A percentile compares a stretch with the other conserved stretches of the same genome.
Conservation (phyloP, 306 rosid genomes). For the Pterocarpus macrocarpus region DNA sequence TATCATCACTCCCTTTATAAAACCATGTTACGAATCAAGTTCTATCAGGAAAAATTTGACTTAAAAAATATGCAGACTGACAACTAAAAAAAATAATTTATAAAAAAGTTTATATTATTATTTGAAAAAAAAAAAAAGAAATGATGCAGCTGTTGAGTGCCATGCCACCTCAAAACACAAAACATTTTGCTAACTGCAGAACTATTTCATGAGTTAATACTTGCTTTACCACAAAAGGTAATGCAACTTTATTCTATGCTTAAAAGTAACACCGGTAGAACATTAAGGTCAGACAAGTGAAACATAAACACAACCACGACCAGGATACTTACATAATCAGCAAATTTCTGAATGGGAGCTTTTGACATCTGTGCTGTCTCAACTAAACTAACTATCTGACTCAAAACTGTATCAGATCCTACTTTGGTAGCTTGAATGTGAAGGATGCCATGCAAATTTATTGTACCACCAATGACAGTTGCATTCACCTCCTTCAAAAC, state of each 20-base stretch:
- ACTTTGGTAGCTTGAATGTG: slow-evolving; percentile 85
- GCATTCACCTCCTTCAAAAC: slow-evolving; percentile 80
- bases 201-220: too few relatives aligned
- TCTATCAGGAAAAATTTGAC: slow-evolving; percentile 8
- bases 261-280: slow-evolving; percentile 3
- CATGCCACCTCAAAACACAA: too few relatives aligned
- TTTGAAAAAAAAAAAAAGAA: background rate
- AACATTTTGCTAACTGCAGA: too few relatives aligned
- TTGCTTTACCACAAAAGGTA: too few relatives aligned
- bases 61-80: background rate
- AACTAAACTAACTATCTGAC: slow-evolving; percentile 95
- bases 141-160: background rate
- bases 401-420: slow-evolving; percentile 92
- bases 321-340: slow-evolving; percentile 89
- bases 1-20: slow-evolving; percentile 36
- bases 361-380: slow-evolving; percentile 99
- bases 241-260: background rate
- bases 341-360: slow-evolving; percentile 99
- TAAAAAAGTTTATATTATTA: background rate
- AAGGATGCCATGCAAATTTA: slow-evolving; percentile 89
- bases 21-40: slow-evolving; percentile 1
- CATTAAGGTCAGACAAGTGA: slow-evolving; percentile 21
- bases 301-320: slow-evolving; percentile 29
- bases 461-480: slow-evolving; percentile 89
- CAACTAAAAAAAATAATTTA: slow-evolving; percentile 11